Evolutionary conservation across 345 rosid genomes (phyloP).

Genomic region (Excoecaria agallocha): DNA sequence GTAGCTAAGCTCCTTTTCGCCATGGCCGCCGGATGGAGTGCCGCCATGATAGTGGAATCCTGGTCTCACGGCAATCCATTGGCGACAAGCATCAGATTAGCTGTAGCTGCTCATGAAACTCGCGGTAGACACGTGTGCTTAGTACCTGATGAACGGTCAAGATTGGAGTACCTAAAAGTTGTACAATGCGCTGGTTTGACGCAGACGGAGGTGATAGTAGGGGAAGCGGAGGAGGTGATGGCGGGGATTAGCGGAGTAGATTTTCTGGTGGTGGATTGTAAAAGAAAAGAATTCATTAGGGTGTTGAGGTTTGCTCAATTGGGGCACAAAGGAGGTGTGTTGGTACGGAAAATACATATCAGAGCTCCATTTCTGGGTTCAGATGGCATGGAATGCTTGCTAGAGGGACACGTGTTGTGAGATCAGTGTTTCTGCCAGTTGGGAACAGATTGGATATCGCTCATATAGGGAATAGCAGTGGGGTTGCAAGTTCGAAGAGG

Average conservation of each 20-base stretch:
- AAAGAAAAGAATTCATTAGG: constrained; percentile 49
- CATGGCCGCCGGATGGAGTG: constrained; percentile 93
- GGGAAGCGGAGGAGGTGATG: constrained; percentile 62
- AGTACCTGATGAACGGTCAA: constrained; percentile 71
- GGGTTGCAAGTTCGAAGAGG: constrained; percentile 21
- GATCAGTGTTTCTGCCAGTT: constrained; percentile 66
- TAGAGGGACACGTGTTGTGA: constrained; percentile 57
- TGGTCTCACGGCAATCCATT: constrained; percentile 64
- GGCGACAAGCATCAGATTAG: constrained; percentile 71
- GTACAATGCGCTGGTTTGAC: constrained; percentile 34
- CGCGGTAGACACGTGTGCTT: constrained; percentile 74
- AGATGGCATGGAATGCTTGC: constrained; percentile 55
- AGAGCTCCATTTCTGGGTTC: constrained; percentile 39
- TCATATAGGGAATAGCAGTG: constrained; percentile 46
- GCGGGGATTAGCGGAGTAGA: constrained; percentile 51
- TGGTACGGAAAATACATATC: constrained; percentile 64
- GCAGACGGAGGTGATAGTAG: constrained; percentile 39
- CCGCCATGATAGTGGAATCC: constrained; percentile 64
- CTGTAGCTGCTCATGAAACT: constrained; percentile 65
- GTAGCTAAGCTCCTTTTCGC: constrained; percentile 76
- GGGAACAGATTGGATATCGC: constrained; percentile 79
- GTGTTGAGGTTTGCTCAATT: constrained; percentile 60
- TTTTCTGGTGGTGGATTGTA: constrained; percentile 76
- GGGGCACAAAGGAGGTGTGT: constrained; percentile 63
- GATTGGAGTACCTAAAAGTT: constrained; percentile 44